Percentiles rank a stretch among this genome's conserved stretches.
phyloP scores from a whole-genome alignment of 1,284 basidiomycete genomes.

The Cutaneotrichosporon sp. region DNA sequence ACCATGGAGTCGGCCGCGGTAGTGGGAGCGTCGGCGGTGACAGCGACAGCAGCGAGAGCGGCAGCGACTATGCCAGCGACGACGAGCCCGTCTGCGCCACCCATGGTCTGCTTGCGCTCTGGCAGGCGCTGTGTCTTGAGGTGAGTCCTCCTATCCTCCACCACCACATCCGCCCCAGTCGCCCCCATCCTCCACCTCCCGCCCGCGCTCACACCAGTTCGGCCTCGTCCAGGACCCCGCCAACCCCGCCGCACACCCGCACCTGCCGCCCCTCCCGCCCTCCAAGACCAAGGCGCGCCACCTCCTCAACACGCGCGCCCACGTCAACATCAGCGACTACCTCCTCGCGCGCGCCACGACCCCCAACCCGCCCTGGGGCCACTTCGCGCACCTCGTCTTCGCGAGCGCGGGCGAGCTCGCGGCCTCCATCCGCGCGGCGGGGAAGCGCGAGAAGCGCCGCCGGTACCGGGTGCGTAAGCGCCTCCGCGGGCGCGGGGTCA shows the following conservation, averaged over 20 bases:
- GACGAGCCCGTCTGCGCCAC: too few relatives aligned
- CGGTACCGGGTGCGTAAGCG: neutral
- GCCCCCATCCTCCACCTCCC: neutral
- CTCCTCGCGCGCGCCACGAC: constrained; percentile 29
- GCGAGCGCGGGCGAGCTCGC: neutral
- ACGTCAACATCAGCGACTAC: constrained; percentile 48
- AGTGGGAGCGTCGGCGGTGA: too few relatives aligned
- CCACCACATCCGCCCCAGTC: neutral
- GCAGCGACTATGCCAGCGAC: too few relatives aligned
- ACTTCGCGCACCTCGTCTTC: neutral
- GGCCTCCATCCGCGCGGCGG: neutral
- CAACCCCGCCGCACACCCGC: neutral
- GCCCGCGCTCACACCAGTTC: constrained; percentile 23
- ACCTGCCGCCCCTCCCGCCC: constrained; percentile 30
- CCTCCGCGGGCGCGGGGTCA: neutral
- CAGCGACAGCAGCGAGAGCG: too few relatives aligned
- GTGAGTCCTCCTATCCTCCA: constrained; percentile 26
- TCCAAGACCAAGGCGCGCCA: constrained; percentile 33
- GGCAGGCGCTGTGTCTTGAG: constrained; percentile 50
- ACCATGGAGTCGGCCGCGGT: too few relatives aligned
- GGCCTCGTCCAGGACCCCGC: constrained; percentile 28
- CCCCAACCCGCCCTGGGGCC: neutral
- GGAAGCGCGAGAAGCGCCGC: neutral
- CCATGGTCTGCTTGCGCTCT: constrained; percentile 41
- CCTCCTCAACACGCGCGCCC: constrained; percentile 36